Evolutionary conservation across 495 filamentous ascomycete species (phyloP).

Genomic region (Penicillium herquei): DNA sequence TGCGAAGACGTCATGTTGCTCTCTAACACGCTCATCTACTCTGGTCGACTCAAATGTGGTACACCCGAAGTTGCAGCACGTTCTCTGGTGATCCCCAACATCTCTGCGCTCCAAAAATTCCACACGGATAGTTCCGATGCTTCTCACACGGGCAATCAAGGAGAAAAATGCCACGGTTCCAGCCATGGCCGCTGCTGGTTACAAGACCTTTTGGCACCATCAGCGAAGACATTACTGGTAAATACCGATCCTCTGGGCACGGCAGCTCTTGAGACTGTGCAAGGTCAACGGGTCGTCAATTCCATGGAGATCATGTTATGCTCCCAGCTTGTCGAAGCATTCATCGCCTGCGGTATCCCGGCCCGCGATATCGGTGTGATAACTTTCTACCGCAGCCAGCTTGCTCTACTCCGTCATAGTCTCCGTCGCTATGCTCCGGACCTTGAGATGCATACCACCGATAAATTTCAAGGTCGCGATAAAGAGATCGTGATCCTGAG

Average conservation of each 20-base stretch:
- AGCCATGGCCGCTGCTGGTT: conserved; percentile 69
- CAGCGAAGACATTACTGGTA: conserved; percentile 73
- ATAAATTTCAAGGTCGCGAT: conserved; percentile 93
- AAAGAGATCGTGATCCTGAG: conserved; percentile 87
- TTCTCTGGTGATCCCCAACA: conserved; percentile 57
- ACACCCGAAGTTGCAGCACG: conserved; percentile 69
- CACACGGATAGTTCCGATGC: conserved; percentile 42
- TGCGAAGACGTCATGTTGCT: conserved; percentile 93
- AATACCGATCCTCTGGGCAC: conserved; percentile 78
- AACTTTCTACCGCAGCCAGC: conserved; percentile 95
- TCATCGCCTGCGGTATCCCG: conserved; percentile 72
- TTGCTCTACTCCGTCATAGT: conserved; percentile 59
- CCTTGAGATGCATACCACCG: conserved; percentile 93
- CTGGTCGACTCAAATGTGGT: conserved; percentile 84
- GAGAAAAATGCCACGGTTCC: conserved; percentile 52
- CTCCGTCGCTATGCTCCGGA: conserved; percentile 49
- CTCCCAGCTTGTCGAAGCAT: conserved; percentile 71
- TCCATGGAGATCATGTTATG: conserved; percentile 72
- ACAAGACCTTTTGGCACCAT: conserved; percentile 67
- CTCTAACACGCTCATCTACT: conserved; percentile 90
- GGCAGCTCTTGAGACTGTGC: conserved; percentile 62
- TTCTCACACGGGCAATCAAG: conserved; percentile 19
- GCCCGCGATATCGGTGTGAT: conserved; percentile 87
- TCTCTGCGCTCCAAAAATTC: conserved; percentile 55
- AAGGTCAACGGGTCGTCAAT: conserved; percentile 85